A percentile compares a stretch with the other conserved stretches of the same genome.
These are phyloP conservation scores for Aspergillus heteromorphus DNA, from an alignment of 495 filamentous ascomycete species.

Conservation along the genomic window DNA sequence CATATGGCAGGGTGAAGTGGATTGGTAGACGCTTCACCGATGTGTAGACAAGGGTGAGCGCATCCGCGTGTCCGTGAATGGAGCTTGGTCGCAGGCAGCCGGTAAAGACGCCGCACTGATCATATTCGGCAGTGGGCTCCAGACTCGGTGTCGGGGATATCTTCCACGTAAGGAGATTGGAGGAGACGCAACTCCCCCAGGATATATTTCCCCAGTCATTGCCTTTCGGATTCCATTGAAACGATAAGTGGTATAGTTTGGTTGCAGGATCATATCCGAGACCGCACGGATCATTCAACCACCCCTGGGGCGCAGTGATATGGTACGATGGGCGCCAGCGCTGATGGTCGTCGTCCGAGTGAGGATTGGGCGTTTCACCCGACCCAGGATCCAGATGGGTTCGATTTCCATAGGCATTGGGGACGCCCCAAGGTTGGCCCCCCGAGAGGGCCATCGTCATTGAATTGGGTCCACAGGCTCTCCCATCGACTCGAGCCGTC, in stretches of 20 bases:
- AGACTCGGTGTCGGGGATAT: constrained; percentile 30
- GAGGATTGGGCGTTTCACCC: background rate
- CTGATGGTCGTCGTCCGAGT: background rate
- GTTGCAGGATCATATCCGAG: constrained; percentile 48
- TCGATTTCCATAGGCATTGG: background rate
- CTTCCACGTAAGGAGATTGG: constrained; percentile 39
- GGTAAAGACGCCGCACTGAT: constrained; percentile 48
- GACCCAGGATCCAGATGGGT: background rate
- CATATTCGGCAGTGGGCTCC: constrained; percentile 37
- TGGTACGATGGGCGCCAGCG: constrained; percentile 46
- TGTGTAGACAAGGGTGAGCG: constrained; percentile 46
- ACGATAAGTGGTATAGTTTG: constrained; percentile 36
- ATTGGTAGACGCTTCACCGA: constrained; percentile 48
- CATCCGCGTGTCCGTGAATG: constrained; percentile 35
- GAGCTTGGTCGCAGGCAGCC: constrained; percentile 44
- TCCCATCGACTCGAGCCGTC: too few relatives aligned
- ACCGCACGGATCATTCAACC: constrained; percentile 56
- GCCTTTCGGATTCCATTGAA: constrained; percentile 43
- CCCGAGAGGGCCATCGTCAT: too few relatives aligned
- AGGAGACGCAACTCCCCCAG: constrained; percentile 40
- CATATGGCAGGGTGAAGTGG: constrained; percentile 43
- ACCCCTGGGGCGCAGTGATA: constrained; percentile 46
- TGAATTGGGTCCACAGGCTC: too few relatives aligned
- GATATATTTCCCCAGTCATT: constrained; percentile 44
- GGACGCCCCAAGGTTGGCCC: too few relatives aligned